Conservation (phyloP, 495 filamentous ascomycete genomes). For the Penicillium tannophilum region DNA sequence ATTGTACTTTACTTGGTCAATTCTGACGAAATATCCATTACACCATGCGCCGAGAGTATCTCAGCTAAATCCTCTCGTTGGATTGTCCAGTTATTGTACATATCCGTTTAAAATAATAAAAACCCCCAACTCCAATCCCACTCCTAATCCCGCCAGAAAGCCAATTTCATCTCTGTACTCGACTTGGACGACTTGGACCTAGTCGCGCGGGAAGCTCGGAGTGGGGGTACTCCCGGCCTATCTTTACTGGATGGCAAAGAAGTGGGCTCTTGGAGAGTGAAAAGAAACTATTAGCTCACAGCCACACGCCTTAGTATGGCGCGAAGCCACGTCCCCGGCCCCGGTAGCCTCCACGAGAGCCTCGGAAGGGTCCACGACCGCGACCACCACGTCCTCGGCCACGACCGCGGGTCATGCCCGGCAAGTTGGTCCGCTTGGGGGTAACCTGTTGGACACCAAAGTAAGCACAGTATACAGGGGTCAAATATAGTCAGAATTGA, state of each 20-base stretch:
- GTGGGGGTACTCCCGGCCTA: not conserved
- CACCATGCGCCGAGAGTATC: slow-evolving; percentile 10
- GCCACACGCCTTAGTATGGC: slow-evolving; percentile 62
- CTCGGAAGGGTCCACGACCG: slow-evolving; percentile 52
- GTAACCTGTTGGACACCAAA: slow-evolving; percentile 63
- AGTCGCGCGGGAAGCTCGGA: not conserved
- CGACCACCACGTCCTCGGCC: slow-evolving; percentile 67
- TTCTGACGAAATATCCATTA: slow-evolving; percentile 11
- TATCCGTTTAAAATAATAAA: slow-evolving; percentile 4
- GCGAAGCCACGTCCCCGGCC: slow-evolving; percentile 70
- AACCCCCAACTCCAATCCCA: slow-evolving; percentile 1
- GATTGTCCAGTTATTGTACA: slow-evolving; percentile 10
- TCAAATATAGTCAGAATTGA: not conserved
- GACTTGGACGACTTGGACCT: not conserved
- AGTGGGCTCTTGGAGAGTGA: not conserved
- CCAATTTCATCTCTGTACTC: slow-evolving; percentile 1
- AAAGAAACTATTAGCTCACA: slow-evolving; percentile 9
- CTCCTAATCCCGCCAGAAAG: not conserved
- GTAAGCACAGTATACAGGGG: slow-evolving; percentile 4
- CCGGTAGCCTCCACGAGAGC: slow-evolving; percentile 53
- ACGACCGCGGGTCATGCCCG: slow-evolving; percentile 84
- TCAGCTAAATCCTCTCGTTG: slow-evolving; percentile 1
- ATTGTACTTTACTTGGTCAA: not conserved
- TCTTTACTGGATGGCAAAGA: not conserved
- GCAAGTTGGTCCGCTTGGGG: slow-evolving; percentile 96